A percentile compares a stretch with the other conserved stretches of the same genome.
Conservation (phyloP, 177 flowering plant species). For the Vitis hybrid region DNA sequence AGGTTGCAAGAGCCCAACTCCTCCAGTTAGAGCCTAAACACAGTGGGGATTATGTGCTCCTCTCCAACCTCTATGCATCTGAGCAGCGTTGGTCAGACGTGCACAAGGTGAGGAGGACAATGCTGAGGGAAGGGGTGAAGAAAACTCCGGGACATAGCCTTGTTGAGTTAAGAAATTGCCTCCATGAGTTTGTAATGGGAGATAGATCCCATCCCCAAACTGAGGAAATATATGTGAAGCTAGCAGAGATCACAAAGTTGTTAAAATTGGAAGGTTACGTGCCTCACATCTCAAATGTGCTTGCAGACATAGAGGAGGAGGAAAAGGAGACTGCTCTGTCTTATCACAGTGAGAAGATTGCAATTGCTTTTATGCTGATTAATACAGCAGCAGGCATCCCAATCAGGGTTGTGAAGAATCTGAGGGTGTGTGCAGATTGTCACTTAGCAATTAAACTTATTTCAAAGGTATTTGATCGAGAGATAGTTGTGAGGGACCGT, state of each 20-base stretch:
- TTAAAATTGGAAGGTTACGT: slow-evolving; percentile 64
- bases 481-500: slow-evolving; percentile 69
- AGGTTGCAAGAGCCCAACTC: slow-evolving; percentile 49
- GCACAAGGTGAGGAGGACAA: slow-evolving; percentile 51
- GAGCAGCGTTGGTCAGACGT: slow-evolving; percentile 70
- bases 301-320: slow-evolving; percentile 76
- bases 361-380: slow-evolving; percentile 67
- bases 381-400: slow-evolving; percentile 52
- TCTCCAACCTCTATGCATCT: slow-evolving; percentile 77
- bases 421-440: slow-evolving; percentile 75
- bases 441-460: slow-evolving; percentile 67
- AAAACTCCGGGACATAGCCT: slow-evolving; percentile 76
- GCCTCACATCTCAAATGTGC: slow-evolving; percentile 55
- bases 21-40: slow-evolving; percentile 58
- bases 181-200: slow-evolving; percentile 71
- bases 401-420: slow-evolving; percentile 68
- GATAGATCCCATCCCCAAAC: slow-evolving; percentile 58
- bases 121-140: slow-evolving; percentile 59
- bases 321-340: slow-evolving; percentile 70
- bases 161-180: slow-evolving; percentile 60
- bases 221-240: slow-evolving; percentile 49
- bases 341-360: slow-evolving; percentile 85
- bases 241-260: slow-evolving; percentile 49
- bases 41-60: slow-evolving; percentile 78
- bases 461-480: slow-evolving; percentile 58